Evolutionary conservation across 768 basidiomycete genomes (phyloP).

Genomic region (Leccinum longicurvipes): DNA sequence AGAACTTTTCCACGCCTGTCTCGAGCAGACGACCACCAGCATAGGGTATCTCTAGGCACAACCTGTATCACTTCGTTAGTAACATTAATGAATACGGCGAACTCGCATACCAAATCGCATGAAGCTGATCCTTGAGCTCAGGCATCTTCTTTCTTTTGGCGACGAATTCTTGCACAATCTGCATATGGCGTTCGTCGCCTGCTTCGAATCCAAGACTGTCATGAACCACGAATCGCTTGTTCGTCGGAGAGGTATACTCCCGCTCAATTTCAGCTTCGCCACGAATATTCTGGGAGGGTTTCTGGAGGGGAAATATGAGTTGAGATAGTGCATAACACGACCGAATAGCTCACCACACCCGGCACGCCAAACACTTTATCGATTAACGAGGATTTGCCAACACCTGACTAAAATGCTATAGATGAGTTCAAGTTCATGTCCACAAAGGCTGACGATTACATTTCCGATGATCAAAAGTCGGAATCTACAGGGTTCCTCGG

Average conservation of each 20-base stretch:
- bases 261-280: no score
- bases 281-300: no score
- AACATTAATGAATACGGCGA: neutral
- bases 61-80: conserved; percentile 5
- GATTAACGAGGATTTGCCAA: conserved; percentile 11
- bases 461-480: conserved; percentile 14
- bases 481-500: conserved; percentile 3
- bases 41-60: conserved; percentile 13
- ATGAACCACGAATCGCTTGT: conserved; percentile 15
- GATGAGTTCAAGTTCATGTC: neutral
- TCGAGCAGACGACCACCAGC: conserved; percentile 15
- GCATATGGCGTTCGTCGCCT: conserved; percentile 7
- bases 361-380: conserved; percentile 6
- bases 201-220: no score
- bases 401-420: conserved; percentile 8
- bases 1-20: conserved; percentile 9
- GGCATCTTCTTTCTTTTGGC: neutral
- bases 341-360: no score
- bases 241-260: conserved; percentile 10
- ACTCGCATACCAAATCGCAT: conserved; percentile 10
- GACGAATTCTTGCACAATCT: neutral
- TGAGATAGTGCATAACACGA: neutral
- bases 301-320: neutral
- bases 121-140: conserved; percentile 3
- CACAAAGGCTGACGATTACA: neutral